Base-by-base conservation (phyloP, 495 filamentous ascomycete species). In the Trichoderma erinaceum region DNA sequence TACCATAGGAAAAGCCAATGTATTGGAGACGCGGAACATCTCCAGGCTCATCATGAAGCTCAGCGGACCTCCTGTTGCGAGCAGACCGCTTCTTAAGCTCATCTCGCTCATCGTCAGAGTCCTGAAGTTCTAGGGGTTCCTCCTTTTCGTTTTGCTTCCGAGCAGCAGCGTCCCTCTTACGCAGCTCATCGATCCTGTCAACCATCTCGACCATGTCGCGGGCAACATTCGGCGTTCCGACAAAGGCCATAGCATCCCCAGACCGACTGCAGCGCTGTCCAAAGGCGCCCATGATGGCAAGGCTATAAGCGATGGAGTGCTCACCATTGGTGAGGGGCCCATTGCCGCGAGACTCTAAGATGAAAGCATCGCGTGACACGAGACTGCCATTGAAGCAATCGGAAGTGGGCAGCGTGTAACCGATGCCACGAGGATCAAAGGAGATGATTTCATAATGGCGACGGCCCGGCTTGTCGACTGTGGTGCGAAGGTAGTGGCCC, bases 1-100 rank as follows among this genome's bases (percentile, higher is more conserved):
- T 86, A 0, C 87, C 87, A 70, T 89, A 89, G 1, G 83, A 86
- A n/a, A 87, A 78, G 0, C 86, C 87, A 82, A 85, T 85, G 69
- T 85, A 89, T 43, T 84, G 74, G 10, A 88, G 69, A 41, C 74
- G 46, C 0, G 72, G 66, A 2, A 73, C 67, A n/a, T 69, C 70
- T 13, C 46, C 41, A 6, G 41, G 41, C 18, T 66, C 65, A 15
- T 46, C 65, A 29, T 16, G n/a, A 18, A 44, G 65, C 48, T 67
- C 23, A 16, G 48, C 29, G n/a, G 65, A 4, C 63, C 21, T 56
- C 52, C 48, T 52, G 7, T 23, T 52, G 48, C 18, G 48, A 52
- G 48, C 48, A 52, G 48, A 25, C 7, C 48, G 48, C 48, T 64
- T 65, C 46, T 66, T 64, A 12, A 41, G 61, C 66, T 71, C 27